Evolutionary conservation across 768 basidiomycete species (phyloP), one percentile per base, ranked within the genome.

Genomic region (Lentinula sp.): DNA sequence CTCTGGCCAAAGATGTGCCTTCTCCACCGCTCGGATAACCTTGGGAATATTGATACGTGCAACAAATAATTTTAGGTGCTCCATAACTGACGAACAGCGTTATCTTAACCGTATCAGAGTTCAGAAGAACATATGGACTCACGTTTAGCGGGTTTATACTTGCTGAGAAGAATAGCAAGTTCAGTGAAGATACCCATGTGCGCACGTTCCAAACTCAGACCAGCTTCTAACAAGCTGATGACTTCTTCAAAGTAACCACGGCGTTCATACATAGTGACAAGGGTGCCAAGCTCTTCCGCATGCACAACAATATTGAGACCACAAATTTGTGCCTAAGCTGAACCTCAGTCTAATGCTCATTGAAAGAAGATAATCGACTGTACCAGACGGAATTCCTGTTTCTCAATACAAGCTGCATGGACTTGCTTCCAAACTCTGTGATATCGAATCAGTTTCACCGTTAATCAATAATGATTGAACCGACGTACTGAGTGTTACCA

Each of bases 181-280:
- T 98, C 96, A 5, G 96, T 97, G 78, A 98, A 98, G 72, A 98
- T 95, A 65, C 96, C 96, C 94, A 96, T 95, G 69, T 99, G 97
- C 35, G 97, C 97, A 59, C 97, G 87, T 75, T 99, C 97, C 66
- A 98, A 78, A 70, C 96, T 98, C 62, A 99, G 77, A 65, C 94
- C 97, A 63, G 95, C 95, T 72, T 99, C 97, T 65, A 99, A 78
- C 18, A 98, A 80, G 59, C 85, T 79, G 57, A 98, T 85, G 64
- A 98, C 85, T 73, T 99, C 96, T 64, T 97, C 93, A 67, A 98
- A 98, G 77, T 93, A 86, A 45, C 97, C 97, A 28, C 86, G 85
- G 61, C 85, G 84, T 73, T 99, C 97, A 69, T 98, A 98, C 59
- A 89, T 82, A 67, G 84, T 84, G 51, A 98, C 78, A 66, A 92